Evolutionary conservation across 352 stramenopile species (phyloP).

Genomic region (Thalassiosira sp.): DNA sequence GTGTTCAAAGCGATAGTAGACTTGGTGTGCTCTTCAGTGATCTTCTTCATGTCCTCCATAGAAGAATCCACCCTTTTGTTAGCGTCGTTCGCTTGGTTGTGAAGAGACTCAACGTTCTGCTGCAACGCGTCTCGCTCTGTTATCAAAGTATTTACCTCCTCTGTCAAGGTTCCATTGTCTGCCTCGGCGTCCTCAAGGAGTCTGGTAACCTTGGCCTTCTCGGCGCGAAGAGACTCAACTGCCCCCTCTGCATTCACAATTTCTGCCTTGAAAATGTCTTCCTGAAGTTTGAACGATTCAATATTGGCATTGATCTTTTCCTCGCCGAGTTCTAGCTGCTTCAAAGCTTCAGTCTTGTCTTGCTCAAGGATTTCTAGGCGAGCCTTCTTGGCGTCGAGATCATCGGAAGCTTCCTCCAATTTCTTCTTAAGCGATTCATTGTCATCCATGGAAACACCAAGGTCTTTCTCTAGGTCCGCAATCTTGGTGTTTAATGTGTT

Average conservation of each 20-base stretch:
- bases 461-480: slow-evolving; percentile 17
- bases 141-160: slow-evolving; percentile 12
- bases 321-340: slow-evolving; percentile 5
- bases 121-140: slow-evolving; percentile 6
- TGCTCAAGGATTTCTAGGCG: slow-evolving; percentile 21
- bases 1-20: slow-evolving; percentile 2
- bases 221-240: background rate
- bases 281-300: slow-evolving; percentile 27
- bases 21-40: no score
- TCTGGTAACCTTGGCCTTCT: background rate
- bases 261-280: slow-evolving; percentile 23
- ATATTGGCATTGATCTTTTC: slow-evolving; percentile 18
- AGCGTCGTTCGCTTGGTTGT: no score
- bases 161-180: background rate
- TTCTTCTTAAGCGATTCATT: slow-evolving; percentile 41
- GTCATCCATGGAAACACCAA: slow-evolving; percentile 20
- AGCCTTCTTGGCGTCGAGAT: slow-evolving; percentile 18
- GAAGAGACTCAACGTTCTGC: no score
- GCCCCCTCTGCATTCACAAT: background rate
- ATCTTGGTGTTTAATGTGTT: slow-evolving; percentile 9
- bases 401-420: slow-evolving; percentile 28
- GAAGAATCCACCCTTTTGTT: no score
- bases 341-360: slow-evolving; percentile 24
- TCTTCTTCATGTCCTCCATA: no score
- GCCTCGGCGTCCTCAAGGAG: background rate